Evolutionary conservation across 2,329 filamentous ascomycete species (phyloP).

Genomic region (Fusarium proliferatum): DNA sequence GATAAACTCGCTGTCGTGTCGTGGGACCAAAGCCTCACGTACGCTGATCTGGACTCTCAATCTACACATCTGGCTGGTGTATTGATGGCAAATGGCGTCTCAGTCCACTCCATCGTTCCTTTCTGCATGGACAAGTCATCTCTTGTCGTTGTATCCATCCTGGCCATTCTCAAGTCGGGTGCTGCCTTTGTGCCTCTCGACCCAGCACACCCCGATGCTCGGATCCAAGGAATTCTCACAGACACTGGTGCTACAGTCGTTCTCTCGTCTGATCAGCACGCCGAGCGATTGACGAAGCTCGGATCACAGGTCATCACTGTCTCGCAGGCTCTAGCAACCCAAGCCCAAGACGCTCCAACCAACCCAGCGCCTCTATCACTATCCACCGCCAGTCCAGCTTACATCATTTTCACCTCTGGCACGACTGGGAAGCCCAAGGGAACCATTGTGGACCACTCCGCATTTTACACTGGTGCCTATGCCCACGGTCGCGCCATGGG

Average conservation of each 20-base stretch:
- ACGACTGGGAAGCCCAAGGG: constrained; percentile 29
- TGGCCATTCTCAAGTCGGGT: constrained; percentile 13
- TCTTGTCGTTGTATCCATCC: background rate
- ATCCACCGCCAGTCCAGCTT: background rate
- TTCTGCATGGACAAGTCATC: constrained; percentile 32
- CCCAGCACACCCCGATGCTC: constrained; percentile 5
- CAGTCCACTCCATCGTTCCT: background rate
- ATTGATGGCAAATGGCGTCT: background rate
- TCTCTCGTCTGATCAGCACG: background rate
- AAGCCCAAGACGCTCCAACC: rapidly evolving
- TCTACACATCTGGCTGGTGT: background rate
- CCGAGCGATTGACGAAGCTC: constrained; percentile 16
- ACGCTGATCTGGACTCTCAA: constrained; percentile 48
- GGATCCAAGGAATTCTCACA: background rate
- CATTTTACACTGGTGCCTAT: constrained; percentile 20
- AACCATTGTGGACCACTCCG: constrained; percentile 14
- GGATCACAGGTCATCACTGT: background rate
- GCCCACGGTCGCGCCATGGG: constrained; percentile 17
- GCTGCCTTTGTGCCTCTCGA: constrained; percentile 23
- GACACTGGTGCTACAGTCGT: constrained; percentile 2
- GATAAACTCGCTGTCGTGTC: constrained; percentile 46
- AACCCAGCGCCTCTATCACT: background rate
- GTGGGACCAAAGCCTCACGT: constrained; percentile 57
- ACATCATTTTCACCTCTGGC: constrained; percentile 27
- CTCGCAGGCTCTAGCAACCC: background rate